These are phyloP conservation scores for Blastomyces emzantsi DNA, from an alignment of 2,329 filamentous ascomycete species.

Conservation along the genomic window DNA sequence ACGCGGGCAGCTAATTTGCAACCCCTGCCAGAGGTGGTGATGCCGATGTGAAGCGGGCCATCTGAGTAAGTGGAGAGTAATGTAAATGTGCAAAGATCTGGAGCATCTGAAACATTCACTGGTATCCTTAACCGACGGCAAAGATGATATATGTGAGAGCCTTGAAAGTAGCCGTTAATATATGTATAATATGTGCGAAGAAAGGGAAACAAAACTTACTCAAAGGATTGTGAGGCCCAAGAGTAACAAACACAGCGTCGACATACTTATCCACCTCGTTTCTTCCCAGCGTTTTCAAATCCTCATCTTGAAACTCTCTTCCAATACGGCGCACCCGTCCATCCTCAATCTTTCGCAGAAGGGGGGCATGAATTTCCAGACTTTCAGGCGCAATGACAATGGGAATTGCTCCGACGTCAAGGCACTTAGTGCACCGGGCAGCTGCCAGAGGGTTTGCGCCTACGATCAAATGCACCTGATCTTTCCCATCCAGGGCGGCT, in stretches of 20 bases:
- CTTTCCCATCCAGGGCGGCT: slow-evolving; percentile 33
- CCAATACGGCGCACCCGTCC: slow-evolving; percentile 36
- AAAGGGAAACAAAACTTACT: slow-evolving; percentile 31
- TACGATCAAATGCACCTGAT: slow-evolving; percentile 66
- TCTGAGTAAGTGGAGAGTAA: slow-evolving; percentile 82
- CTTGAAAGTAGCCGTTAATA: slow-evolving; percentile 31
- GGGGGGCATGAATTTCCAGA: slow-evolving; percentile 50
- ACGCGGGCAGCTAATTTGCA: slow-evolving; percentile 90
- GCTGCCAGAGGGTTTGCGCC: slow-evolving; percentile 83
- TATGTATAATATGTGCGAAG: slow-evolving; percentile 7
- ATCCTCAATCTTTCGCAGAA: slow-evolving; percentile 38
- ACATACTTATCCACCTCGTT: slow-evolving; percentile 68
- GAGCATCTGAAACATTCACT: slow-evolving; percentile 83
- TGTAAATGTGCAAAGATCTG: slow-evolving; percentile 78
- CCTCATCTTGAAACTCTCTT: slow-evolving; percentile 55
- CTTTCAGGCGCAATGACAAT: slow-evolving; percentile 65
- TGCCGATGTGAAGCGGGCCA: slow-evolving; percentile 85
- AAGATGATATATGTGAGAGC: slow-evolving; percentile 58
- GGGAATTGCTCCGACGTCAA: slow-evolving; percentile 72
- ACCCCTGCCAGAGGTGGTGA: slow-evolving; percentile 89
- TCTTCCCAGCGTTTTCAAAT: slow-evolving; percentile 69
- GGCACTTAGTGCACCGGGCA: slow-evolving; percentile 66
- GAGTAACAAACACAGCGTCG: slow-evolving; percentile 85
- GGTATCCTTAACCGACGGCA: slow-evolving; percentile 78
- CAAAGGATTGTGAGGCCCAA: slow-evolving; percentile 41